Base-by-base conservation (phyloP, 2,329 filamentous ascomycete genomes). In the Juglanconis oblonga region DNA sequence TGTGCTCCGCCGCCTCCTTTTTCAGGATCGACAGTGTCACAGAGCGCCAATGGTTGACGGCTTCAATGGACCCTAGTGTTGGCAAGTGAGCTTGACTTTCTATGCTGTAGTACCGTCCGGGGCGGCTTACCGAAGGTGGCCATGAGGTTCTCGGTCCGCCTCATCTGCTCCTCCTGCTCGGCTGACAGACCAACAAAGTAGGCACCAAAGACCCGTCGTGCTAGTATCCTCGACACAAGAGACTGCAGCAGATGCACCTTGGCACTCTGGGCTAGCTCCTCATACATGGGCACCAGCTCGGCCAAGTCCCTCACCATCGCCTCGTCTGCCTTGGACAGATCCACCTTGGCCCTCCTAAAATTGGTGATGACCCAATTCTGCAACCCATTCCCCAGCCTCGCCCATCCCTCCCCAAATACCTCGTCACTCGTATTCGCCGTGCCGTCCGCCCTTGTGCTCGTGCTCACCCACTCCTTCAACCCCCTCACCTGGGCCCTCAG, bases 281-380 rank as follows among this genome's bases (percentile, higher is more conserved):
- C 77, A 70, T 84, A 87, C 73, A 81, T 81, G 58, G 85, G 85
- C 35, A 86, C 79, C n/a, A 85, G 72, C 17, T 74, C 73, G 49
- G 70, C 69, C 33, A 85, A 69, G 59, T 80, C 76, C 1, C 75
- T 70, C 52, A 77, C 70, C 9, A 74, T 74, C 13, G 74, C 71
- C 42, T 78, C 74, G 52, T 74, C 71, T 13, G 77, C 72, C 17
- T 69, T 74, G 0, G 74, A 71, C 3, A 81, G 65, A 66, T 84
- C 82, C 51, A 88, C 73, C 73, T 81, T 88, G 11, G 82, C 79
- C 63, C 82, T 83, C 55, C 88, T 80, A 65, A 89, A 91, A 69
- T 89, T 84, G 32, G 83, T 81, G 66, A 91, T 86, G 3, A 88
- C 83, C 88, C 88, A 92, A 67, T 91, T 90, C 73, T 91, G 87